Conservation (phyloP, 1,139 yeast genomes). For the Hemisphaericaspora xylofermentans region DNA sequence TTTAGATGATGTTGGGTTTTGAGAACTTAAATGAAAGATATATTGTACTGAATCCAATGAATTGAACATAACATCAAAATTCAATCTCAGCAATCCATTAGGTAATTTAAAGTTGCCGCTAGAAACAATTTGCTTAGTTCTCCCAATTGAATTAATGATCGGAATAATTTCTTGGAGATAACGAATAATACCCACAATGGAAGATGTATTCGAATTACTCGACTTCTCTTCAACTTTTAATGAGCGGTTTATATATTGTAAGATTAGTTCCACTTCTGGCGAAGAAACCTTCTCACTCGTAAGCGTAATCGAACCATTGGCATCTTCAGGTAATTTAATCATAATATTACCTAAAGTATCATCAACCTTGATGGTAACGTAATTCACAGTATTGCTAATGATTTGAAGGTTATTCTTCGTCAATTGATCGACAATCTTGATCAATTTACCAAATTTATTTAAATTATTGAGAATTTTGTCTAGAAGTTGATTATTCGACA, state of each 20-base stretch:
- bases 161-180: slow-evolving; percentile 35
- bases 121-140: slow-evolving; percentile 16
- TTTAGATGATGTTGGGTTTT: slow-evolving; percentile 26
- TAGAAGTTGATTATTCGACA: slow-evolving; percentile 17
- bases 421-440: slow-evolving; percentile 36
- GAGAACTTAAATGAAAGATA: slow-evolving; percentile 32
- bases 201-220: slow-evolving; percentile 16
- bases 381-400: slow-evolving; percentile 27
- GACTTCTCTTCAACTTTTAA: slow-evolving; percentile 13
- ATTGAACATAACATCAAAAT: slow-evolving; percentile 34
- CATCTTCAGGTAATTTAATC: slow-evolving; percentile 25
- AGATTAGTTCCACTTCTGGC: slow-evolving; percentile 7
- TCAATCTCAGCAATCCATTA: slow-evolving; percentile 34
- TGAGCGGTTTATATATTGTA: slow-evolving; percentile 16
- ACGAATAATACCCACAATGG: slow-evolving; percentile 32
- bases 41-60: slow-evolving; percentile 36
- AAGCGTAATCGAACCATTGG: slow-evolving; percentile 18
- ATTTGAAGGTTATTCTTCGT: slow-evolving; percentile 28
- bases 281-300: not conserved
- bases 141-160: slow-evolving; percentile 24
- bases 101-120: slow-evolving; percentile 18
- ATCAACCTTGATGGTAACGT: slow-evolving; percentile 31
- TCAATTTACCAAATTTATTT: slow-evolving; percentile 32
- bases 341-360: slow-evolving; percentile 24
- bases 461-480: slow-evolving; percentile 30